Evolutionary conservation across 179 eudicot species (phyloP).

Genomic region (Heliamphora pulchella): DNA sequence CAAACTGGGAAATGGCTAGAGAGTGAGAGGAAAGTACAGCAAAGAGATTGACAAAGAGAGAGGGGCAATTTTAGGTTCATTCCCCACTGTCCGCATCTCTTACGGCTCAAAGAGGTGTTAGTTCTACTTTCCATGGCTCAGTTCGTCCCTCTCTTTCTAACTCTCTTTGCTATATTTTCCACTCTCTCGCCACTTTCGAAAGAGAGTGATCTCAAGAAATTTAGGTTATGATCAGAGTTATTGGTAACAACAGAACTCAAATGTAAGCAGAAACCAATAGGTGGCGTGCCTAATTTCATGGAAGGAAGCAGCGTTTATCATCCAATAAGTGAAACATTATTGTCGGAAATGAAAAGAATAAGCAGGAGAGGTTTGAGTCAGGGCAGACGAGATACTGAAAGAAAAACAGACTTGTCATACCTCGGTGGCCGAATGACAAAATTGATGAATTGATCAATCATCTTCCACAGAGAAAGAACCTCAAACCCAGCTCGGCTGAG

Average conservation of each 20-base stretch:
- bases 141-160: no score
- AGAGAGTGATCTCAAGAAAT: background rate
- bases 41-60: no score
- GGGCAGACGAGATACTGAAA: background rate
- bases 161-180: no score
- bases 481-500: background rate
- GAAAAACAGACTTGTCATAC: slow-evolving; percentile 23
- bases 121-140: no score
- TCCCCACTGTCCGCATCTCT: no score
- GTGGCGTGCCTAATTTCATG: background rate
- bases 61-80: no score
- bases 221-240: background rate
- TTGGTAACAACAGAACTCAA: background rate
- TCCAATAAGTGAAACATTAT: background rate
- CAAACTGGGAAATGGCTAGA: no score
- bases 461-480: slow-evolving; percentile 13
- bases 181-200: no score
- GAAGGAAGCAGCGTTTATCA: background rate
- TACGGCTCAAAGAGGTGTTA: no score
- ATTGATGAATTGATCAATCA: slow-evolving; percentile 85
- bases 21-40: background rate
- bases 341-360: background rate
- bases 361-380: background rate
- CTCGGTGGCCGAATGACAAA: slow-evolving; percentile 89
- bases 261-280: background rate